These are phyloP conservation scores for Lantana camara DNA, from an alignment of 257 asterid species.

Conservation along the genomic window DNA sequence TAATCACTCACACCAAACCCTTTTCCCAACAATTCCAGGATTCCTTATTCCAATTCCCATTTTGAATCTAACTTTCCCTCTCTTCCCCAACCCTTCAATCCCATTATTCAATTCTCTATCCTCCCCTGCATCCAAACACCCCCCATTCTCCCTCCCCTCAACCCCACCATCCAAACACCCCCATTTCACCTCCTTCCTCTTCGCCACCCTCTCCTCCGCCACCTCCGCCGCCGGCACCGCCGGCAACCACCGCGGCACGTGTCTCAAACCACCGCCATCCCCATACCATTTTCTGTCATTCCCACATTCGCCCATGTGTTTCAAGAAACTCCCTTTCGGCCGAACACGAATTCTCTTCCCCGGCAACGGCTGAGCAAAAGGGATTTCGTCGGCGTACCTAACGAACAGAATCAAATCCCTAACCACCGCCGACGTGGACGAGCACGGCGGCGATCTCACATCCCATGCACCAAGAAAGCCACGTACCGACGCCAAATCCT, in stretches of 20 bases:
- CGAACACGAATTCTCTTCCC: background rate
- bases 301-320: background rate
- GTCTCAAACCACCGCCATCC: conserved; percentile 30
- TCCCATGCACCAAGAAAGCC: conserved; percentile 46
- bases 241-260: conserved; percentile 64
- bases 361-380: conserved; percentile 57
- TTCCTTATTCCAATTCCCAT: conserved; percentile 16
- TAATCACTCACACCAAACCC: conserved; percentile 30
- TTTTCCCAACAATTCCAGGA: conserved; percentile 32
- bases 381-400: conserved; percentile 38
- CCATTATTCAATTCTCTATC: conserved; percentile 16
- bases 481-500: conserved; percentile 46
- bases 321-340: background rate
- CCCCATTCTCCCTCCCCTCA: conserved; percentile 12
- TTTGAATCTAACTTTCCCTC: conserved; percentile 41
- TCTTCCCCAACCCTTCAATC: conserved; percentile 24
- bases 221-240: conserved; percentile 33
- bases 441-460: background rate
- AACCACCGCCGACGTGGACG: conserved; percentile 41
- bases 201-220: conserved; percentile 20
- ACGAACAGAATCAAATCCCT: conserved; percentile 40
- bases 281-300: conserved; percentile 15
- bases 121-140: conserved; percentile 20
- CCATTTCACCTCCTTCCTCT: conserved; percentile 27
- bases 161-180: conserved; percentile 26